These are phyloP conservation scores for Narthecium ossifragum DNA, from an alignment of 106 monocot genomes.

Conservation along the genomic window DNA sequence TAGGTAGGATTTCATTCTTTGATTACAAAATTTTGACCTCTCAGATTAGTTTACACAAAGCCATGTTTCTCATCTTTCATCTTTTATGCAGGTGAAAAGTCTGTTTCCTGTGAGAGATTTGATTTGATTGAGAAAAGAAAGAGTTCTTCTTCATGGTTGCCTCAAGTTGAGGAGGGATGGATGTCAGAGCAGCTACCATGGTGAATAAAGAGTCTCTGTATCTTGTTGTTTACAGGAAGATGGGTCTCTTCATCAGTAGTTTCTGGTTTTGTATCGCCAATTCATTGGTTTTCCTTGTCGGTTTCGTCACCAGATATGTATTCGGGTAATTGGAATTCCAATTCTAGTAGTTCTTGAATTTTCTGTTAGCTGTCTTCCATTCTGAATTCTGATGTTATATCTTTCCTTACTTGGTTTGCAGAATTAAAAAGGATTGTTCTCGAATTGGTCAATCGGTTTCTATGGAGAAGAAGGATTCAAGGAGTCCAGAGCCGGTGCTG, in stretches of 20 bases:
- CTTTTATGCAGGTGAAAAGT: slow-evolving; percentile 6
- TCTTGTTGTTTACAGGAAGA: slow-evolving; percentile 5
- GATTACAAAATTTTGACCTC: background rate
- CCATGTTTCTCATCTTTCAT: slow-evolving; percentile 1
- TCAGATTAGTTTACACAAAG: no score
- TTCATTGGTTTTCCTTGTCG: slow-evolving; percentile 10
- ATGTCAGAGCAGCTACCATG: background rate
- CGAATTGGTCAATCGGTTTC: background rate
- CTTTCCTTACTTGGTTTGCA: background rate
- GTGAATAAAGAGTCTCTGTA: background rate
- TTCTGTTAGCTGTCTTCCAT: no score
- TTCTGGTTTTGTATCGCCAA: slow-evolving; percentile 20
- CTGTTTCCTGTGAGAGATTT: background rate
- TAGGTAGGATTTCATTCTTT: slow-evolving; percentile 16
- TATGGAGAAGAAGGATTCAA: background rate
- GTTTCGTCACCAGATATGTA: slow-evolving; percentile 13
- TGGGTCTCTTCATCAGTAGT: slow-evolving; percentile 20
- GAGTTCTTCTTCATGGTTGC: background rate
- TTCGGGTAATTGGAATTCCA: slow-evolving; percentile 23
- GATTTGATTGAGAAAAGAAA: background rate
- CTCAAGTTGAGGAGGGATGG: slow-evolving; percentile 8
- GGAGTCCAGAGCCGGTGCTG: background rate
- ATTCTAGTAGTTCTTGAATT: background rate
- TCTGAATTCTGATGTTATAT: background rate
- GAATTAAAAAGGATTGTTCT: slow-evolving; percentile 5